Evolutionary conservation across 169 alveolate genomes (phyloP), one percentile per base, ranked within the genome.

Genomic region (Cryptosporidium bovis): DNA sequence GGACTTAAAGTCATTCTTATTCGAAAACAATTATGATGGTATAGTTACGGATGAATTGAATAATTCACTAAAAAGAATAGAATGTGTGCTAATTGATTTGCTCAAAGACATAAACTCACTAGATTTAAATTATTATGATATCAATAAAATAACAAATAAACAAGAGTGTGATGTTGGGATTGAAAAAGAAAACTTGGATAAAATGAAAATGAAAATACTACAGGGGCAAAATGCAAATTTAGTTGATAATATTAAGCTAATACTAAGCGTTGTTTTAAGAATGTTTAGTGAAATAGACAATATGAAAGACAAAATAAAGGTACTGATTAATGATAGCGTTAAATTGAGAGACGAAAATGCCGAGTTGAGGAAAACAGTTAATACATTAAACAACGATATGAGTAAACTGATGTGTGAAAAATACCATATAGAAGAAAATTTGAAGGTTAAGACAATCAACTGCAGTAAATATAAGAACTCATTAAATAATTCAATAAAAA

Each of bases 11-110:
- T 40, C 48, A 1, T 53, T 53, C 6, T 53, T 53, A 13, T 3
- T 53, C 0, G 64, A 53, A 53, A 53, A 53, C 8, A 12, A 7
- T 3, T n/a, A 53, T 12, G 12, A 53, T 18, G 68, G 24, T n/a
- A 51, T n/a, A 31, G 56, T 64, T 1, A 53, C 31, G 50, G 56
- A 69, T 51, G 83, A 55, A 2, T 53, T 69, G 12, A 55, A 29
- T n/a, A n/a, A 15, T 53, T 69, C 83, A 53, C 20, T 69, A 10
- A 69, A 69, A 20, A 69, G 56, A 55, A 69, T 69, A 20, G 83
- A 69, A 12, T 13, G 56, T 55, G 56, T 69, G 29, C 31, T 69
- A 53, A 69, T 69, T 18, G 56, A 53, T 53, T 53, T 53, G 29
- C 12, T 53, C 1, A 20, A 13, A 5, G 64, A 53, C 20, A 0